Evolutionary conservation across 1,284 basidiomycete species (phyloP), one percentile per base, ranked within the genome.

Genomic region (Apiotrichum gamsii): DNA sequence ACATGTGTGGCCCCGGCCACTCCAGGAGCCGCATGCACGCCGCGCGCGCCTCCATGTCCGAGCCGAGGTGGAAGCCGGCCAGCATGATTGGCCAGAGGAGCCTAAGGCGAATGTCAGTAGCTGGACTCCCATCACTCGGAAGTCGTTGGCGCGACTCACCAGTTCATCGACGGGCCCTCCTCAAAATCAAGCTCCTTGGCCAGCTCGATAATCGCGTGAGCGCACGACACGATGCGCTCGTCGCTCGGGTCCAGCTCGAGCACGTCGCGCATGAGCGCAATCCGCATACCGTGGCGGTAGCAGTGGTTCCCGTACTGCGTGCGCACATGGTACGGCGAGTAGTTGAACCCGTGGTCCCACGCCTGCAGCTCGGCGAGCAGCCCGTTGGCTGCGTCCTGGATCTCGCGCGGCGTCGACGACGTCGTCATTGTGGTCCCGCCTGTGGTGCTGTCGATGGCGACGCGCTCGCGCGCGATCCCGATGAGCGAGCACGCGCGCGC

Each of bases 11-110:
- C 45, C 61, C 62, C 18, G 66, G 66, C 4, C 62, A 60, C 15
- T 61, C 56, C 1, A 70, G 53, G 32, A 70, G 57, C 8, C 53
- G 47, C 8, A 64, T 39, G 15, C 63, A 58, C 9, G 64, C 57
- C 9, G 43, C 43, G 18, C 66, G 57, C 1, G 53, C 49, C 13
- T 61, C 59, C 37, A 61, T 54, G 25, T 58, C 56, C 13, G 43
- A 39, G 8, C 57, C 57, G 15, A 70, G 57, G 33, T 68, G 59
- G 49, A 69, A 62, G 6, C 61, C 68, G 11, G 65, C 62, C 18
- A 66, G 61, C 16, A 70, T 36, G 24, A 67, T 62, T 3, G 68
- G 68, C 68, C 68, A 70, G 8, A 67, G 64, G 10, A 70, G 43
- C 68, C 68, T 70, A 34, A 5, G 36, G 25, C n/a, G n/a, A 13